Evolutionary conservation across 768 basidiomycete genomes (phyloP).

Genomic region (Pisolithus albus): DNA sequence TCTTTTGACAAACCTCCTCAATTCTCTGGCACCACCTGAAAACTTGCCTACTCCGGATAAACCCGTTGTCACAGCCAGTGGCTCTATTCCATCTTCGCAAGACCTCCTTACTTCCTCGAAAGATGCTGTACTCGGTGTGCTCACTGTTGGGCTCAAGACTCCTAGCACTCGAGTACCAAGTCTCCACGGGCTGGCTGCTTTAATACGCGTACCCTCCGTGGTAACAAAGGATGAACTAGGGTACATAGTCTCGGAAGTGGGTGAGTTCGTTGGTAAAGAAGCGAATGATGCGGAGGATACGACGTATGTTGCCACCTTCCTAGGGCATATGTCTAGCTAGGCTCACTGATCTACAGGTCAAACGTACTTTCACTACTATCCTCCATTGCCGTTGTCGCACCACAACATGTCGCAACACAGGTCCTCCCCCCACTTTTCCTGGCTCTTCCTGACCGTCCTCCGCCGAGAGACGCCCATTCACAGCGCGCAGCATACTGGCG

Average conservation of each 20-base stretch:
- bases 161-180: constrained; percentile 49
- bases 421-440: constrained; percentile 78
- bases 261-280: constrained; percentile 52
- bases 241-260: constrained; percentile 70
- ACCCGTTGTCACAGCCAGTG: constrained; percentile 27
- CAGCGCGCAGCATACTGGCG: constrained; percentile 64
- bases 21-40: constrained; percentile 27
- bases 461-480: constrained; percentile 42
- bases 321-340: background rate
- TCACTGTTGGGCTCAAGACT: constrained; percentile 51
- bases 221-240: constrained; percentile 68
- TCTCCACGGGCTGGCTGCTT: constrained; percentile 54
- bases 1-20: constrained; percentile 60
- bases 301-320: constrained; percentile 29
- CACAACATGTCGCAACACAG: constrained; percentile 60
- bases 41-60: background rate
- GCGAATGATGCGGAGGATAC: constrained; percentile 49
- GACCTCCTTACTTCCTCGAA: constrained; percentile 51
- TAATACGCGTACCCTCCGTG: constrained; percentile 59
- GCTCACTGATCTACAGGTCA: constrained; percentile 35
- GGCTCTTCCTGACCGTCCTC: constrained; percentile 62
- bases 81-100: constrained; percentile 12
- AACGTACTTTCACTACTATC: constrained; percentile 57
- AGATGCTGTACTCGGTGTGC: constrained; percentile 65
- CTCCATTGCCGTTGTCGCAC: constrained; percentile 49